A percentile compares a stretch with the other conserved stretches of the same genome.
These are phyloP conservation scores for Cinchona pubescens DNA, from an alignment of 257 asterid genomes.

Conservation along the genomic window DNA sequence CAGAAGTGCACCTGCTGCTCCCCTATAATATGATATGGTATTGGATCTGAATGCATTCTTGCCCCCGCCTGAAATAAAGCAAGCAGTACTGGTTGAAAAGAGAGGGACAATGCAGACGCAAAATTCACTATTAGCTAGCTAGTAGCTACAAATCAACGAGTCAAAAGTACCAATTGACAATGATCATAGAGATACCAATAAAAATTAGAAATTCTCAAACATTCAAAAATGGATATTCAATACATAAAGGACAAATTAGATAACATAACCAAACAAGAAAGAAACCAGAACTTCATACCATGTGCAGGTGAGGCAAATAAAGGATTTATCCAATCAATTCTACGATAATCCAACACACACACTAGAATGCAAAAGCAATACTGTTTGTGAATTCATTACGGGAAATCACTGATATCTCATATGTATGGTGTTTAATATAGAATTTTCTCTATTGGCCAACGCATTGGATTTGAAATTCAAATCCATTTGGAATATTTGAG, in stretches of 20 bases:
- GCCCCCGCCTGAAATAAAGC: constrained; percentile 51
- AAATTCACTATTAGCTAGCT: too few species aligned
- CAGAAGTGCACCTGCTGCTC: constrained; percentile 73
- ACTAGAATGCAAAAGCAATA: background rate
- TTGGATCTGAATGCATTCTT: constrained; percentile 64
- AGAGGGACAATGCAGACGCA: background rate
- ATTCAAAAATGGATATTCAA: background rate
- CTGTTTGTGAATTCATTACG: background rate
- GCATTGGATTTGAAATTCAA: too few species aligned
- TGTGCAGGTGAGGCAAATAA: background rate
- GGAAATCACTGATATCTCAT: background rate
- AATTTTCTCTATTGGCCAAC: background rate
- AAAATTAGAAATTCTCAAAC: background rate
- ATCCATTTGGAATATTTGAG: too few species aligned
- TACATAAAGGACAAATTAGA: background rate
- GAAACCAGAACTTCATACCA: background rate
- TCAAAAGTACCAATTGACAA: background rate
- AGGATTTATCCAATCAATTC: background rate
- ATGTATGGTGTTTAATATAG: background rate
- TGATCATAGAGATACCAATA: background rate
- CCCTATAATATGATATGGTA: constrained; percentile 64
- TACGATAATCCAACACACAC: background rate
- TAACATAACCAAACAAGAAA: background rate
- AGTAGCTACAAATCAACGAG: background rate
- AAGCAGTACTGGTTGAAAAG: background rate